Percentiles rank a stretch among this genome's conserved stretches.
phyloP scores from a whole-genome alignment of 306 rosid species.

The Albizia julibrissin region DNA sequence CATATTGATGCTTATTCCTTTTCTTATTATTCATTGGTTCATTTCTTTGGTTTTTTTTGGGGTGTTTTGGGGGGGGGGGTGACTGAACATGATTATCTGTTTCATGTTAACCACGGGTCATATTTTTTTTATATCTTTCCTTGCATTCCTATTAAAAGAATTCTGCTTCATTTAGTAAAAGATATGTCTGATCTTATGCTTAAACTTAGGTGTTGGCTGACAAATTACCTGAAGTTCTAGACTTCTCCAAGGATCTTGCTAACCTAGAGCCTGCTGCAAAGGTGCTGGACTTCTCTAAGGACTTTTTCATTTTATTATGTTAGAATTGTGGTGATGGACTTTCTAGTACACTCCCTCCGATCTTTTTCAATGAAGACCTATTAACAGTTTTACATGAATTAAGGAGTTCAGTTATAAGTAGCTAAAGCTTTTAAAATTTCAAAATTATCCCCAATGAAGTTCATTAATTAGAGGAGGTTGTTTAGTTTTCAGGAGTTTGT shows the following conservation, averaged over 20 bases:
- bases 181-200: conserved; percentile 27
- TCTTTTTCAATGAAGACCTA: background rate
- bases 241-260: conserved; percentile 76
- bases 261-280: conserved; percentile 83
- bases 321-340: background rate
- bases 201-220: conserved; percentile 66
- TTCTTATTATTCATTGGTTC: background rate
- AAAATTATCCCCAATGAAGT: background rate
- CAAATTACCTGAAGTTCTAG: conserved; percentile 81
- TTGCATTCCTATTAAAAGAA: conserved; percentile 22
- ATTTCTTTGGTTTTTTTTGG: background rate
- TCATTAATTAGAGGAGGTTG: background rate
- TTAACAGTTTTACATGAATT: background rate
- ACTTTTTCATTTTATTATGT: conserved; percentile 25
- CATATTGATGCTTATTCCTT: conserved; percentile 19
- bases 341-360: background rate
- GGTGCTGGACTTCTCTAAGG: conserved; percentile 67
- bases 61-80: background rate
- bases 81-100: conserved; percentile 13
- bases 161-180: conserved; percentile 24
- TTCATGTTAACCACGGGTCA: conserved; percentile 17
- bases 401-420: background rate
- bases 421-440: background rate
- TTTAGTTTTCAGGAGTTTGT: background rate
- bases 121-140: conserved; percentile 28